These are phyloP conservation scores for Acanthamoeba pearcei DNA, from an alignment of 208 protist species.

Conservation along the genomic window DNA sequence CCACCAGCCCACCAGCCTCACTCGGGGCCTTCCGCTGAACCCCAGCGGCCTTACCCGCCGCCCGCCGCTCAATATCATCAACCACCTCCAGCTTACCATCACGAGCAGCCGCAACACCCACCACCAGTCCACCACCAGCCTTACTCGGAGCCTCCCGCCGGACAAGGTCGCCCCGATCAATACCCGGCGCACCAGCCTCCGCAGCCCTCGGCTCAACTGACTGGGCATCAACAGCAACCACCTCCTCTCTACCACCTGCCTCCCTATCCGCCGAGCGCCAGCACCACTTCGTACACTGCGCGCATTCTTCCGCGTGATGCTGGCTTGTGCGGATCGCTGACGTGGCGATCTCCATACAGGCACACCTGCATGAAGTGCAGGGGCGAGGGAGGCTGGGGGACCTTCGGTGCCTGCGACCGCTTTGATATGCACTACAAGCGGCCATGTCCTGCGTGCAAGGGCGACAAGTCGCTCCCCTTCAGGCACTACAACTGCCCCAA, in stretches of 20 bases:
- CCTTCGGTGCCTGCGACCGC: conserved; percentile 37
- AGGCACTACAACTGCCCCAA: not conserved
- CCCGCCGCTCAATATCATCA: not conserved
- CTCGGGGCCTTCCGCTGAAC: not conserved
- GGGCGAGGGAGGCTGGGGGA: conserved; percentile 57
- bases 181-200: not conserved
- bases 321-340: not conserved
- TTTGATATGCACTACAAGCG: conserved; percentile 43
- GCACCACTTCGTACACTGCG: not conserved
- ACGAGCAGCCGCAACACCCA: not conserved
- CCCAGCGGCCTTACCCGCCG: not conserved
- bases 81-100: not conserved
- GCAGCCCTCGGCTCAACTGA: not conserved
- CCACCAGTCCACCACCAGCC: not conserved
- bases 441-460: conserved; percentile 52
- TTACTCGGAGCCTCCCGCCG: not conserved
- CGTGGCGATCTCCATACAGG: not conserved
- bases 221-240: not conserved
- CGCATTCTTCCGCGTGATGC: not conserved
- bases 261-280: not conserved
- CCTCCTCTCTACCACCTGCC: not conserved
- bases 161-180: not conserved
- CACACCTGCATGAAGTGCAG: conserved; percentile 52
- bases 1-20: not conserved
- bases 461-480: not conserved